Conservation (phyloP, 2,329 filamentous ascomycete species). For the Exserohilum rostratum region DNA sequence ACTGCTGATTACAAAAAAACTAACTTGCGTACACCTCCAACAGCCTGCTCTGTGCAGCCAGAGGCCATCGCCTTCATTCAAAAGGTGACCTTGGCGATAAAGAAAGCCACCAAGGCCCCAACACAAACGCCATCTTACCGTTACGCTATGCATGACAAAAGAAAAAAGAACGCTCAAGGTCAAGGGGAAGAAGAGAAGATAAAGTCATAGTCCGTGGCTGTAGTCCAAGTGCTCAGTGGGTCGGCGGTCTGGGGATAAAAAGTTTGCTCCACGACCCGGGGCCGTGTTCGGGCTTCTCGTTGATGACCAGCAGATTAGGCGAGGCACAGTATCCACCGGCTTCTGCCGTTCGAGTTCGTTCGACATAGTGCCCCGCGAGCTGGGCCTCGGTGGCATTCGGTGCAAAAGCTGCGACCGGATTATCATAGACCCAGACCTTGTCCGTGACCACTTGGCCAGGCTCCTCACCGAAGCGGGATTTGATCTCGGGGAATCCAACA, state of each 20-base stretch:
- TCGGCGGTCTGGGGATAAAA: constrained; percentile 29
- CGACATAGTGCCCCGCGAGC: constrained; percentile 34
- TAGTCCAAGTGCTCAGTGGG: constrained; percentile 10
- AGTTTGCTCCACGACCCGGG: constrained; percentile 44
- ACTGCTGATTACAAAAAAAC: background rate
- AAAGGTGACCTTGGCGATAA: background rate
- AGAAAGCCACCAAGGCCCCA: background rate
- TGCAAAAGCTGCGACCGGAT: constrained; percentile 33
- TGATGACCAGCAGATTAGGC: constrained; percentile 59
- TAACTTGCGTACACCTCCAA: background rate
- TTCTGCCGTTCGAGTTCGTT: constrained; percentile 54
- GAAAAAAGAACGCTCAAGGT: background rate
- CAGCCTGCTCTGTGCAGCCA: background rate
- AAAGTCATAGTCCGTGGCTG: constrained; percentile 3
- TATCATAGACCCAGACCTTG: constrained; percentile 57
- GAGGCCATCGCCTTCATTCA: background rate
- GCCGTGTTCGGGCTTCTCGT: constrained; percentile 41
- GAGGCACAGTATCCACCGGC: constrained; percentile 64
- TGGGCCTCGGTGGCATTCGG: constrained; percentile 33
- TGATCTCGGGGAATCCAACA: constrained; percentile 63
- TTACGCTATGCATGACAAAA: constrained; percentile 17
- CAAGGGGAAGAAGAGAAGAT: constrained; percentile 17
- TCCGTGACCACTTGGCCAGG: constrained; percentile 63
- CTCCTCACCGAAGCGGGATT: constrained; percentile 65
- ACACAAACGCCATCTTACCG: constrained; percentile 1